These are phyloP conservation scores for Quercus engelmannii DNA, from an alignment of 306 rosid genomes.

Conservation along the genomic window DNA sequence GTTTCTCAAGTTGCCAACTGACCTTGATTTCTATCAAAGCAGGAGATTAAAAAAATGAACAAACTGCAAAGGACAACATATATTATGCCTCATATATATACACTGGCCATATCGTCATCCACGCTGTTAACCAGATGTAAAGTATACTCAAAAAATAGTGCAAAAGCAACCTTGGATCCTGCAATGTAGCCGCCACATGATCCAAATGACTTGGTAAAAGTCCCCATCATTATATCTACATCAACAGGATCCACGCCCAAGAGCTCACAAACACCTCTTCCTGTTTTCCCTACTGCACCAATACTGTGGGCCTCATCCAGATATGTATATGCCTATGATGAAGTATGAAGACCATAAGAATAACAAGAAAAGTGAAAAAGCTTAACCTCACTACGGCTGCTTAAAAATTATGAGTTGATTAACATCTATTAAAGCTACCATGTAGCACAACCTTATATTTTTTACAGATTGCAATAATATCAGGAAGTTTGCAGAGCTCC, in stretches of 20 bases:
- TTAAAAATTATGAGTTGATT: no score
- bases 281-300: conserved; percentile 84
- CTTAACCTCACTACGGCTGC: no score
- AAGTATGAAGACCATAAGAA: not conserved
- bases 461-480: conserved; percentile 77
- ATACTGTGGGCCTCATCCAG: conserved; percentile 95
- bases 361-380: not conserved
- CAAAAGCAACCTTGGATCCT: conserved; percentile 67
- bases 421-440: not conserved
- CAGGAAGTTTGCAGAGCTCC: conserved; percentile 92
- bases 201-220: conserved; percentile 90
- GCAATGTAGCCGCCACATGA: conserved; percentile 92
- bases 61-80: no score
- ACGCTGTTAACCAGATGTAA: no score
- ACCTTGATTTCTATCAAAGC: no score
- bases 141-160: not conserved
- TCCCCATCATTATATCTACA: conserved; percentile 90
- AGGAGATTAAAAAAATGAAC: no score
- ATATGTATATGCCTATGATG: conserved; percentile 58
- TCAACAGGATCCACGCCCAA: conserved; percentile 78
- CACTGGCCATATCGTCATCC: no score
- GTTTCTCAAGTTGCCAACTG: no score
- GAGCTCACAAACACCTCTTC: conserved; percentile 64
- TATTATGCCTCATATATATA: no score
- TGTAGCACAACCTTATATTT: conserved; percentile 57